phyloP scores from a whole-genome alignment of 768 basidiomycete genomes.

The Lactifluus volemus region DNA sequence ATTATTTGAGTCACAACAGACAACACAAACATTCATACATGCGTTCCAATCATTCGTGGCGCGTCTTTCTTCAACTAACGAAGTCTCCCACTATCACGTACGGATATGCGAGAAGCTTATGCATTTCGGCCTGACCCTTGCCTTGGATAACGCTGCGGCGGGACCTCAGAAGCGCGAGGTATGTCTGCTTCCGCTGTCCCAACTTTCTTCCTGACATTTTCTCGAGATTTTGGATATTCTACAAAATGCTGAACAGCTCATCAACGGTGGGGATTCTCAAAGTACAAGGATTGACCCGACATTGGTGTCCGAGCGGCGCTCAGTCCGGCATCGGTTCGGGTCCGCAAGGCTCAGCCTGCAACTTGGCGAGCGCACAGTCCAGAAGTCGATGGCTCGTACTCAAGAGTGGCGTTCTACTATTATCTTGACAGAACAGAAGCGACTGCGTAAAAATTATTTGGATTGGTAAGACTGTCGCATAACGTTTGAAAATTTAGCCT shows the following conservation, averaged over 20 bases:
- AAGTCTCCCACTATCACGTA: conserved; percentile 37
- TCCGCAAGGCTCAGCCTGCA: conserved; percentile 55
- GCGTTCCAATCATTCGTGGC: conserved; percentile 50
- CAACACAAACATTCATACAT: conserved; percentile 57
- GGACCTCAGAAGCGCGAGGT: conserved; percentile 70
- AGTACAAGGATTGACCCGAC: conserved; percentile 45
- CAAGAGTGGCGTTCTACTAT: conserved; percentile 69
- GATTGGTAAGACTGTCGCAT: conserved; percentile 46
- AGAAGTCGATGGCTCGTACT: conserved; percentile 55
- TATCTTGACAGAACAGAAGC: conserved; percentile 58
- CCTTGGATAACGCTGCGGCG: conserved; percentile 52
- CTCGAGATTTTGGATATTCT: conserved; percentile 50
- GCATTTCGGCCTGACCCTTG: conserved; percentile 60
- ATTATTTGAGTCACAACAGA: conserved; percentile 63
- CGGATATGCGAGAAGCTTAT: conserved; percentile 61
- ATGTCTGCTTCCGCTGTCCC: neutral
- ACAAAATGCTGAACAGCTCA: conserved; percentile 42
- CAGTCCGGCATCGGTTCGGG: conserved; percentile 42
- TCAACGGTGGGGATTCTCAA: conserved; percentile 39
- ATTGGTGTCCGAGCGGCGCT: conserved; percentile 44
- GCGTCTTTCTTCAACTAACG: conserved; percentile 30
- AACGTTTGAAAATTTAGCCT: neutral
- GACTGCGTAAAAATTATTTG: conserved; percentile 59
- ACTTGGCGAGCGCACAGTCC: conserved; percentile 51
- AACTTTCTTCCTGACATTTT: conserved; percentile 5